A percentile compares a stretch with the other conserved stretches of the same genome.
Evolutionary conservation across 2,329 filamentous ascomycete species (phyloP).

Genomic region (Alternaria hordeiaustralica): DNA sequence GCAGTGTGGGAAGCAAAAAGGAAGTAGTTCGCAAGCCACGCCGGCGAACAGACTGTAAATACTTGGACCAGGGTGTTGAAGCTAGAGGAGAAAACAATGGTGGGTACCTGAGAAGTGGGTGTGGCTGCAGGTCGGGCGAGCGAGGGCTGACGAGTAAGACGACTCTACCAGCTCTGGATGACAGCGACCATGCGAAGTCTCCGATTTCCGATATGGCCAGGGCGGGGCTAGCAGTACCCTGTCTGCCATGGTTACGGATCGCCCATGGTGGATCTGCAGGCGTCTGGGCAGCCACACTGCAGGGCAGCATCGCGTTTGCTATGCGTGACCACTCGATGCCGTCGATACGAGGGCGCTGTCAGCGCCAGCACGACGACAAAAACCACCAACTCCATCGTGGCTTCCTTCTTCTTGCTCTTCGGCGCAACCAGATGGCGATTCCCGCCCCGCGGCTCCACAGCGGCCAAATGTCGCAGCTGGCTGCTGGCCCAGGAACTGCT

Average conservation of each 20-base stretch:
- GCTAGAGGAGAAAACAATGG: conserved; percentile 34
- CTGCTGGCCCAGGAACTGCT: conserved; percentile 19
- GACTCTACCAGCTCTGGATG: conserved; percentile 27
- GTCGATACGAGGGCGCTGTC: neutral
- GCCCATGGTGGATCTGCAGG: conserved; percentile 44
- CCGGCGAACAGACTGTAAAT: conserved; percentile 41
- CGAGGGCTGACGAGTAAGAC: conserved; percentile 32
- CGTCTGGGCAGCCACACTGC: conserved; percentile 42
- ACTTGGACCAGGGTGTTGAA: conserved; percentile 33
- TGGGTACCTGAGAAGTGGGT: conserved; percentile 42
- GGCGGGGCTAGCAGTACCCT: conserved; percentile 43
- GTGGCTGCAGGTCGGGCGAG: conserved; percentile 44
- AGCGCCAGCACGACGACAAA: neutral
- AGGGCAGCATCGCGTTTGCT: conserved; percentile 35
- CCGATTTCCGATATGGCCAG: conserved; percentile 47
- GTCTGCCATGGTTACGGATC: conserved; percentile 48
- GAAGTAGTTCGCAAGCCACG: conserved; percentile 40
- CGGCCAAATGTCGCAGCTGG: conserved; percentile 29
- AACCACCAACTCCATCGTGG: conserved; percentile 1
- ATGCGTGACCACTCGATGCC: conserved; percentile 5
- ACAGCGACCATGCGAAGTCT: conserved; percentile 40
- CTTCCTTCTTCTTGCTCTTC: neutral
- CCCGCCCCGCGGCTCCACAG: conserved; percentile 27
- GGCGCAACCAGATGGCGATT: conserved; percentile 1
- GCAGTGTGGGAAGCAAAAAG: conserved; percentile 38